phyloP scores from a whole-genome alignment of 495 filamentous ascomycete genomes.

The Glutinoglossum americanum region DNA sequence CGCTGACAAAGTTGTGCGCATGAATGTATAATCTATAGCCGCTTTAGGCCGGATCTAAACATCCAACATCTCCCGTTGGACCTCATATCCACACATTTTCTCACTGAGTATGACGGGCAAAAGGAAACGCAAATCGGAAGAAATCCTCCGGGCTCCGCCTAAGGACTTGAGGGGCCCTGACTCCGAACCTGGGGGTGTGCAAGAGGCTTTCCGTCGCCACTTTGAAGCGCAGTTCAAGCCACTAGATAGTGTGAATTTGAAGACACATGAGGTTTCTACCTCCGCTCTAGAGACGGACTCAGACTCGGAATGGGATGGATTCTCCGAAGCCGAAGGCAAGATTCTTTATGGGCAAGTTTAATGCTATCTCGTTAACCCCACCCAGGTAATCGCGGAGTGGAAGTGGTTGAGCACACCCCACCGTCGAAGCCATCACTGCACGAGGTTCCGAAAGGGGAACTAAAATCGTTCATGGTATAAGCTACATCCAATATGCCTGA shows the following conservation, averaged over 20 bases:
- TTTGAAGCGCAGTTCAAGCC: slow-evolving; percentile 81
- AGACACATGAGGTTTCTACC: slow-evolving; percentile 8
- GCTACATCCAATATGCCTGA: not conserved
- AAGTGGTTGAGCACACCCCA: slow-evolving; percentile 46
- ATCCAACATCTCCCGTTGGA: too few species aligned
- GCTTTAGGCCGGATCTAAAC: too few species aligned
- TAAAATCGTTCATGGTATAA: slow-evolving; percentile 61
- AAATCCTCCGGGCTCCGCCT: not conserved
- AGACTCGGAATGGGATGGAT: slow-evolving; percentile 43
- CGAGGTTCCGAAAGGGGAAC: slow-evolving; percentile 40
- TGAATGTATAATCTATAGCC: too few species aligned
- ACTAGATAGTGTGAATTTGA: slow-evolving; percentile 21
- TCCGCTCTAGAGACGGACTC: slow-evolving; percentile 14
- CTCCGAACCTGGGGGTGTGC: slow-evolving; percentile 10
- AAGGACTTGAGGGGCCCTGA: not conserved
- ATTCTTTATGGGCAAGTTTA: slow-evolving; percentile 7
- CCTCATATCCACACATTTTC: too few species aligned
- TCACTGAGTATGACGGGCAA: slow-evolving; percentile 8
- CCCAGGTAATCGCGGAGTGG: slow-evolving; percentile 14
- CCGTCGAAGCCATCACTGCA: slow-evolving; percentile 13
- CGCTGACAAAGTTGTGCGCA: too few species aligned
- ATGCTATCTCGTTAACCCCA: not conserved
- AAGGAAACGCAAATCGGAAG: slow-evolving; percentile 8
- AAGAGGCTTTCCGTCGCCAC: slow-evolving; percentile 49
- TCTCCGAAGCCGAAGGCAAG: slow-evolving; percentile 25